Base-by-base conservation (phyloP, 805 yeast genomes). In the Lachancea lanzarotensis region DNA sequence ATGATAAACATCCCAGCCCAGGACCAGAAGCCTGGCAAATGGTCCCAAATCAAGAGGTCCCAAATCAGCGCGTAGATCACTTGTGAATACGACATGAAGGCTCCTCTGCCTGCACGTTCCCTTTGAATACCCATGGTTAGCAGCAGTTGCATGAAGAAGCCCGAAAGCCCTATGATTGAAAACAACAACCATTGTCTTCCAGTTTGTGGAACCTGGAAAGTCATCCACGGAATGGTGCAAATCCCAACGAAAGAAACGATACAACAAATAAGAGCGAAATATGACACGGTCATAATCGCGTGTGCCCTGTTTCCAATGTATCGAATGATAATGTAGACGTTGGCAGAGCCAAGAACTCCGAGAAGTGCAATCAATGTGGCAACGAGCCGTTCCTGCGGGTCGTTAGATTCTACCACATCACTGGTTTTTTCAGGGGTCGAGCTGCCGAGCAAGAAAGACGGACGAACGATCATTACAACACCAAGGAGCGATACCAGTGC, bases 121-220 rank as follows among this genome's bases (percentile, higher is more conserved):
- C 86, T 70, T 60, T 87, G 95, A 41, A 89, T 75, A 0, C 96
- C 96, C 8, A 86, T 79, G 0, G 96, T 85, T 39, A 85, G 64
- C 31, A 82, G 67, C 55, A 80, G 81, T 62, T 90, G 96, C 81
- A 83, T 84, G 48, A 80, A 65, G 63, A 89, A 90, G 0, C 97
- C 97, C 43, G 84, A 73, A 2, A 82, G 49, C 2, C 96, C 95
- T 47, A 87, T 72, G 18, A 73, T 59, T 1, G 66, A 45, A 50
- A 89, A 73, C 17, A 84, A 65, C 2, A 67, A 51, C 93, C 95
- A 85, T 61, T 86, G 91, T 54, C 68, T 68, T 1, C 52, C 25
- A n/a, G 76, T 74, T 15, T 71, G 74, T 1, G 95, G 95, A 1
- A 75, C 52, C 46, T 72, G 77, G 59, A 85, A 80, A 2, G 73